Conservation (phyloP, 2,329 filamentous ascomycete genomes). For the Plectosphaerella plurivora region DNA sequence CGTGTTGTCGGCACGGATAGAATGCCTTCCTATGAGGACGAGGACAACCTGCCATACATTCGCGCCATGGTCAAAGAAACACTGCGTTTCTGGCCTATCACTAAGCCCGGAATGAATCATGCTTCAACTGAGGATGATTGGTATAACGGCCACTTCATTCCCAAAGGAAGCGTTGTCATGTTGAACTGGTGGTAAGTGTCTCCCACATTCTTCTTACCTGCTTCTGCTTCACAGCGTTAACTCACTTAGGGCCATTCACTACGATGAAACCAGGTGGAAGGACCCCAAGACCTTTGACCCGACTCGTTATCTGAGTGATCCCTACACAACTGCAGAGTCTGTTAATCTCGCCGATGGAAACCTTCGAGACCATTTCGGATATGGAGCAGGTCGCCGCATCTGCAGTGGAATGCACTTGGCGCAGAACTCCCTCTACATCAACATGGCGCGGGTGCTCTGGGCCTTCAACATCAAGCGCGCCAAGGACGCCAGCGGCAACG, state of each 20-base stretch:
- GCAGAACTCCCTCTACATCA: slow-evolving; percentile 41
- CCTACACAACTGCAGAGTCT: neutral
- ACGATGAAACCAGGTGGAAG: neutral
- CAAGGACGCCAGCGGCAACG: neutral
- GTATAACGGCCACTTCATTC: slow-evolving; percentile 48
- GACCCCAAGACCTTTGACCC: neutral
- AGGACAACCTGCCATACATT: slow-evolving; percentile 30
- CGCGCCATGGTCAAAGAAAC: slow-evolving; percentile 36
- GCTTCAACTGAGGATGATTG: slow-evolving; percentile 45
- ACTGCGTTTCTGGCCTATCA: slow-evolving; percentile 49
- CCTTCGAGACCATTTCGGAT: slow-evolving; percentile 9
- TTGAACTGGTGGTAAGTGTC: neutral
- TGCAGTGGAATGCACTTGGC: slow-evolving; percentile 45
- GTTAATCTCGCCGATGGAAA: slow-evolving; percentile 7
- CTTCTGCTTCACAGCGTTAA: neutral
- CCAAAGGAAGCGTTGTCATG: slow-evolving; percentile 34
- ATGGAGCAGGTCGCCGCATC: slow-evolving; percentile 36
- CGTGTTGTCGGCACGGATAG: slow-evolving; percentile 26
- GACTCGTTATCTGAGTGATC: neutral
- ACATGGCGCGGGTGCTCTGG: slow-evolving; percentile 47
- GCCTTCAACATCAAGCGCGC: slow-evolving; percentile 36
- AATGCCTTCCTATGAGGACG: slow-evolving; percentile 36
- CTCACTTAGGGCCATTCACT: neutral
- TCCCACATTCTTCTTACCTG: neutral
- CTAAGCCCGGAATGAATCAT: slow-evolving; percentile 52